Conservation (phyloP, 306 rosid species). For the Cyclanthera cordifolia region DNA sequence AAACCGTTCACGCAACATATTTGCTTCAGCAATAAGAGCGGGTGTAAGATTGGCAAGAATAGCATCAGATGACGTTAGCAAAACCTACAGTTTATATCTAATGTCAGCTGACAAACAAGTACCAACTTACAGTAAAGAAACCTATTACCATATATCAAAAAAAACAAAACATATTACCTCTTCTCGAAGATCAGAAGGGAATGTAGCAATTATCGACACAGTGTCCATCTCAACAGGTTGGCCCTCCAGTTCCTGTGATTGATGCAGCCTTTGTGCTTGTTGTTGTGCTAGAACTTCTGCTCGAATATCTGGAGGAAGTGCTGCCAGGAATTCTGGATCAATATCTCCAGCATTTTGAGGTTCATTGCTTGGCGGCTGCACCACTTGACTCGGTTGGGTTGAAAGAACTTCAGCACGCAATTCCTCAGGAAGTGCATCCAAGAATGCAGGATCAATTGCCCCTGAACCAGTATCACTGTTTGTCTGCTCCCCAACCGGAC, state of each 20-base stretch:
- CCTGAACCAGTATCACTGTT: slow-evolving; percentile 69
- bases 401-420: slow-evolving; percentile 96
- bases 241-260: slow-evolving; percentile 93
- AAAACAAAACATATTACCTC: slow-evolving; percentile 64
- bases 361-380: slow-evolving; percentile 57
- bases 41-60: slow-evolving; percentile 92
- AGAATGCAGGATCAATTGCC: slow-evolving; percentile 90
- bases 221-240: slow-evolving; percentile 98
- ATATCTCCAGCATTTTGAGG: slow-evolving; percentile 70
- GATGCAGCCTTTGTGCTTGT: slow-evolving; percentile 87
- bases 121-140: slow-evolving; percentile 7
- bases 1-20: slow-evolving; percentile 86
- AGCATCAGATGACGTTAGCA: slow-evolving; percentile 89
- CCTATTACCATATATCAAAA: too few relatives aligned
- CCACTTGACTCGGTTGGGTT: slow-evolving; percentile 81
- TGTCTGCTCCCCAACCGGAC: slow-evolving; percentile 50
- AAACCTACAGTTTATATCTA: slow-evolving; percentile 44
- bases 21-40: slow-evolving; percentile 97
- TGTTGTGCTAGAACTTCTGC: slow-evolving; percentile 98
- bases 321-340: slow-evolving; percentile 99
- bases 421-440: slow-evolving; percentile 96
- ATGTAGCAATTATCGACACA: slow-evolving; percentile 93
- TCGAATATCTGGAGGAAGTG: slow-evolving; percentile 93
- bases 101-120: slow-evolving; percentile 11
- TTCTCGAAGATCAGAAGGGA: slow-evolving; percentile 90